Base-by-base conservation (phyloP, 371 early-diverging fungal species). In the Mortierella sp. region DNA sequence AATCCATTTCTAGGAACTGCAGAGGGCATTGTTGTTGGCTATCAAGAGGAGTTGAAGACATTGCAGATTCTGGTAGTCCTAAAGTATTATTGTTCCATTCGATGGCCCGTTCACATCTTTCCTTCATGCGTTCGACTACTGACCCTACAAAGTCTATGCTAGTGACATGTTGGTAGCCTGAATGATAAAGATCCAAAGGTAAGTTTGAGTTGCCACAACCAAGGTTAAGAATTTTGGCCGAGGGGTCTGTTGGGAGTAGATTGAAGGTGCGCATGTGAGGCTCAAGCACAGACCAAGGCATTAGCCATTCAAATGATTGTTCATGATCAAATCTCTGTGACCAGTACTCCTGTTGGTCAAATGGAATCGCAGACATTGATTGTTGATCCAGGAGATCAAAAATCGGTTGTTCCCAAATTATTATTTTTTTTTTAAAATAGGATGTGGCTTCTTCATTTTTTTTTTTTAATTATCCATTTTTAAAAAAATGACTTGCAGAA, bases 161-260 rank as follows among this genome's bases (percentile, higher is more conserved):
- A 5, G 66, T 65, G 55, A 76, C 70, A 58, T 67, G 40, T 2
- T 49, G 71, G n/a, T 70, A 63, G 1, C 76, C 76, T 19, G 67
- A 28, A 4, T 19, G 67, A 54, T 76, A 70, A 2, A 76, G 67
- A 19, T 76, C 76, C 32, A 76, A 54, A 17, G 76, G 76, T 37
- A 76, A 28, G 13, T 66, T 66, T 32, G 76, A 76, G 60, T 76
- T 76, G 19, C 76, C 76, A 42, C 76, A 76, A 22, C 76, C 76
- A 5, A 76, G 64, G 64, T 76, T 76, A 28, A 76, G 60, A 22
- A 76, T 76, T 37, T 34, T 45, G 42, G 45, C 61, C 2, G 66
- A 34, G n/a, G 55, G 37, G 15, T 66, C 71, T 32, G 8, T 49
- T 10, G 75, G 69, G 0, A 76, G 22, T 31, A 76, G 34, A 37